phyloP scores from a whole-genome alignment of 805 yeast genomes.

The Ogataea methanolica region DNA sequence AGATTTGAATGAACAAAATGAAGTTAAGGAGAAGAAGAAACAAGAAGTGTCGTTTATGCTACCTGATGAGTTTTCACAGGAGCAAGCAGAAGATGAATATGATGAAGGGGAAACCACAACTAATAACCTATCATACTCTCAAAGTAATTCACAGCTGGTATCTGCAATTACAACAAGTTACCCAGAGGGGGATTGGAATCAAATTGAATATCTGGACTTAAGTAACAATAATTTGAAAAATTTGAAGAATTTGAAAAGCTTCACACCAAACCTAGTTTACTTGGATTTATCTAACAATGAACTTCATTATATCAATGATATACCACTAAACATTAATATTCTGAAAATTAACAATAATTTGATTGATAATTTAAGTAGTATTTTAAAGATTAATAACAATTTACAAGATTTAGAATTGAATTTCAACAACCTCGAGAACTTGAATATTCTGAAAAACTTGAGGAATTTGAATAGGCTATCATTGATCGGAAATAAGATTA shows the following conservation, averaged over 20 bases:
- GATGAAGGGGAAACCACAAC: background rate
- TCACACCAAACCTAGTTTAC: constrained; percentile 39
- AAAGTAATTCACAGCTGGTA: constrained; percentile 39
- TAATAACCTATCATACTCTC: constrained; percentile 43
- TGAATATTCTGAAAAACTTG: constrained; percentile 34
- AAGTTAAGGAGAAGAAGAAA: background rate
- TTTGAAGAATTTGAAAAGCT: constrained; percentile 38
- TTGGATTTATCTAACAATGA: constrained; percentile 40
- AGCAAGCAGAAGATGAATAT: background rate
- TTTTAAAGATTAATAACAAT: constrained; percentile 35
- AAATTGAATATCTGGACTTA: constrained; percentile 34
- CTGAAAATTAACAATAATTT: constrained; percentile 36
- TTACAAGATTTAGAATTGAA: constrained; percentile 40
- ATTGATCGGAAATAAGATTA: constrained; percentile 34
- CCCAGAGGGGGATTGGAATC: constrained; percentile 40
- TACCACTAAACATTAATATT: constrained; percentile 36
- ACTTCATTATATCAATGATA: constrained; percentile 40
- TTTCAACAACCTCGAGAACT: constrained; percentile 32
- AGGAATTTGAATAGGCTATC: constrained; percentile 40
- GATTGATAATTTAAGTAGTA: constrained; percentile 33
- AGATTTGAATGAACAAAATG: constrained; percentile 10
- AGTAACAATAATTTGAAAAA: constrained; percentile 33
- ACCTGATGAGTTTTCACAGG: constrained; percentile 3
- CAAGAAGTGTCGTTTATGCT: constrained; percentile 20
- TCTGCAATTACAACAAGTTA: constrained; percentile 41